Base-by-base conservation (phyloP, 2,329 filamentous ascomycete genomes). In the Aspergillus hortae region DNA sequence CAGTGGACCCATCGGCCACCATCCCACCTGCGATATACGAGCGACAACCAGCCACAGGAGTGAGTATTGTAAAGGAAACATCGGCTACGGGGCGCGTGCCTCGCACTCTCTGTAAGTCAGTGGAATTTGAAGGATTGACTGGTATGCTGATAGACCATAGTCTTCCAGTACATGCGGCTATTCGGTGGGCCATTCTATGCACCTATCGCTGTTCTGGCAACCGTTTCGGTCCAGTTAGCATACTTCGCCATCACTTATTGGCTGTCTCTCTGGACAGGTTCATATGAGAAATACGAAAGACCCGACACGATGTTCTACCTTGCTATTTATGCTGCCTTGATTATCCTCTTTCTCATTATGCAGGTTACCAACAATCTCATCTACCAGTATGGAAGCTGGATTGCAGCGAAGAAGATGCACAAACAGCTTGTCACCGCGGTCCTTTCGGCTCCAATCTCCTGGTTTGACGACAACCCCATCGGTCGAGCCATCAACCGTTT, bases 341-440 rank as follows among this genome's bases (percentile, higher is more conserved):
- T 75, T 1, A 55, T 79, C 7, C 61, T 70, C 0, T 66, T 63
- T 43, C 54, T 65, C 3, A 12, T 58, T 1, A 42, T 67, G 11
- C 61, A 65, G 36, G 51, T 65, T 14, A 43, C 53, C 12, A 64
- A 62, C 45, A 56, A 60, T 32, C 46, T 67, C 3, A 67, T 76
- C 27, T 83, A 80, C 58, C 79, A 80, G 60, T 77, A 76, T 58
- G 81, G 81, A 17, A 77, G 77, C 6, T 84, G 81, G 81, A 68
- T 71, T n/a, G 81, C 81, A 2, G 81, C 80, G 1, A 73, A 74
- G 30, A 73, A 66, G 32, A 73, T 84, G 41, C 81, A 84, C 66
- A 71, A 72, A 12, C 74, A 75, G 46, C 77, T 84, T 47, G 77
- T 83, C 42, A 70, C 68, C 11, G 75, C 79, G 15, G 70, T 84